These are phyloP conservation scores for Jasminum sambac DNA, from an alignment of 257 asterid species.

Conservation along the genomic window DNA sequence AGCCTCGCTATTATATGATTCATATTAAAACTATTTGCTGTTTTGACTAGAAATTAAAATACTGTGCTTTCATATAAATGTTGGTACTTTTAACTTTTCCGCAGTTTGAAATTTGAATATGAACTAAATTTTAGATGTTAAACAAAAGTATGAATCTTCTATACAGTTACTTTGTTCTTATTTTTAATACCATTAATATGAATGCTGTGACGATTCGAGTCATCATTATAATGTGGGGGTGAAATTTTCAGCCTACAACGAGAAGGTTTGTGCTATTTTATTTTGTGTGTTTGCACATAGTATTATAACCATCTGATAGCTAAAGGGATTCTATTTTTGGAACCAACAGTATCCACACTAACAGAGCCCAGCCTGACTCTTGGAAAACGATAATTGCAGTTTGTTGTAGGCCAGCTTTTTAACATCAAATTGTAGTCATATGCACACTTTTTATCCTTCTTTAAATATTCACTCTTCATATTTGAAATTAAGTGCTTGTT, in stretches of 20 bases:
- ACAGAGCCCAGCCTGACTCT: not conserved
- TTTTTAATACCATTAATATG: not conserved
- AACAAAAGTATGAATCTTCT: not conserved
- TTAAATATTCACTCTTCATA: not conserved
- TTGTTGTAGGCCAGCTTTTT: not conserved
- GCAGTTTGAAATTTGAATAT: not conserved
- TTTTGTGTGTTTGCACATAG: not conserved
- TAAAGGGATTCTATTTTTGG: not conserved
- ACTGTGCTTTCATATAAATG: not conserved
- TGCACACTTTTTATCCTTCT: not conserved
- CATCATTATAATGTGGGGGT: not conserved
- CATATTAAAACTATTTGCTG: no score
- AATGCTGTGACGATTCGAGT: not conserved
- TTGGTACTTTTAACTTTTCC: not conserved
- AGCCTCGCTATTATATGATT: not conserved
- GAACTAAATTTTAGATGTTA: not conserved
- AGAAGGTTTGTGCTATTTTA: not conserved
- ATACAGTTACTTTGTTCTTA: not conserved
- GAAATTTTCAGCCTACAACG: not conserved
- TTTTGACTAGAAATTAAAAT: no score
- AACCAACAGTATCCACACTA: not conserved
- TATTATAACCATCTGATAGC: not conserved
- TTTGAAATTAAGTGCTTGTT: not conserved
- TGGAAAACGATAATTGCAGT: not conserved
- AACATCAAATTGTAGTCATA: not conserved